Conservation (phyloP, 1,139 yeast species). For the Suhomyces anneliseae region DNA sequence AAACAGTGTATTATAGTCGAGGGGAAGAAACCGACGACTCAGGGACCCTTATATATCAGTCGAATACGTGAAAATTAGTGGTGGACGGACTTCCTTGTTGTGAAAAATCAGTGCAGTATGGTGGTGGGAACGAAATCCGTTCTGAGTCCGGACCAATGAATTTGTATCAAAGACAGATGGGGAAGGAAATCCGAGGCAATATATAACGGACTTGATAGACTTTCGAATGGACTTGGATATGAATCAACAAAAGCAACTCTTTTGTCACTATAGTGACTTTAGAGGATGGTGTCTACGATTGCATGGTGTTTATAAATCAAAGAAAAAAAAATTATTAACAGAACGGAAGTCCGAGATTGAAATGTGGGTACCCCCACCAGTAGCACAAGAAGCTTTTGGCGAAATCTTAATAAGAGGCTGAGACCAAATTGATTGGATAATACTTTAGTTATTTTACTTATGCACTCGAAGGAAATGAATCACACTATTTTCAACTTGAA, state of each 20-base stretch:
- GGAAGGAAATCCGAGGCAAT: neutral
- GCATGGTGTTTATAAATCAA: constrained; percentile 5
- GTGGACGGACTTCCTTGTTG: constrained; percentile 10
- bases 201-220: neutral
- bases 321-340: constrained; percentile 1
- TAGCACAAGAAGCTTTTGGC: neutral
- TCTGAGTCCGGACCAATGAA: neutral
- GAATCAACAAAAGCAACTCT: neutral
- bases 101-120: constrained; percentile 2
- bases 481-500: too few relatives aligned
- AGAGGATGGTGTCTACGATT: constrained; percentile 1
- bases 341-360: constrained; percentile 11
- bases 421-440: neutral
- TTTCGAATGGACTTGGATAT: neutral
- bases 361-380: neutral
- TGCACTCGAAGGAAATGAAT: too few relatives aligned
- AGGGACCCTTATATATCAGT: neutral
- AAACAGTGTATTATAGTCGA: neutral
- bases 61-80: neutral
- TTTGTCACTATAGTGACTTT: neutral
- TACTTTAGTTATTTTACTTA: too few relatives aligned
- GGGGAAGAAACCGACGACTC: neutral
- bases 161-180: neutral
- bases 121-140: neutral
- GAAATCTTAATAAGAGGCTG: neutral